phyloP scores from a whole-genome alignment of 257 asterid genomes.

The Solanum sitiens region DNA sequence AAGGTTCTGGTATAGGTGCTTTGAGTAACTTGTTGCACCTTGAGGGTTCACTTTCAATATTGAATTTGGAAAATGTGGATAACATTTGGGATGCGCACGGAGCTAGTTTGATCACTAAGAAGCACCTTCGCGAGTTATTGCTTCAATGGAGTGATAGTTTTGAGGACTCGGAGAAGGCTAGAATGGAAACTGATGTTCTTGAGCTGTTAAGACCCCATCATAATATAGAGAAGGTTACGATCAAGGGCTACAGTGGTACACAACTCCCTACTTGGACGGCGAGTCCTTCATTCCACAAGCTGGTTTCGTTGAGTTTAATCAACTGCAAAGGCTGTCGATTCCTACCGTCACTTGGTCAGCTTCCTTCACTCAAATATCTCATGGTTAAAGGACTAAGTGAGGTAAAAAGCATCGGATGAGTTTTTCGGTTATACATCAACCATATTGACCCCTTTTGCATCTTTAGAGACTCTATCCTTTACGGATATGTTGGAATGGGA shows the following conservation, averaged over 20 bases:
- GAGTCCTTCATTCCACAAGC: slow-evolving; percentile 23
- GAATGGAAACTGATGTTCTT: slow-evolving; percentile 21
- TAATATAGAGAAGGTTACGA: slow-evolving; percentile 14
- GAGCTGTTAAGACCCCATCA: slow-evolving; percentile 38
- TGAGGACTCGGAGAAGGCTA: slow-evolving; percentile 17
- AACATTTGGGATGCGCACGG: slow-evolving; percentile 32
- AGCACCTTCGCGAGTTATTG: slow-evolving; percentile 1
- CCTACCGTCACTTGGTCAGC: slow-evolving; percentile 32
- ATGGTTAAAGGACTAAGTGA: slow-evolving; percentile 20
- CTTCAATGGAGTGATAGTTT: slow-evolving; percentile 24
- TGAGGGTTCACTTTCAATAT: slow-evolving; percentile 25
- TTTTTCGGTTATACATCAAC: slow-evolving; percentile 25
- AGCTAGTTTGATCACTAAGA: slow-evolving; percentile 28
- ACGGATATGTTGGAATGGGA: slow-evolving; percentile 34
- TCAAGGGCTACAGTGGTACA: slow-evolving; percentile 23
- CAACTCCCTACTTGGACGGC: slow-evolving; percentile 31
- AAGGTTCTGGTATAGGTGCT: slow-evolving; percentile 16
- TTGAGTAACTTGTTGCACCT: slow-evolving; percentile 31
- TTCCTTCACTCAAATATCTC: slow-evolving; percentile 28
- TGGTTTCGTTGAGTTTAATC: slow-evolving; percentile 22
- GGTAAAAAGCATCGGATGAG: slow-evolving; percentile 25
- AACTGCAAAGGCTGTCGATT: slow-evolving; percentile 26
- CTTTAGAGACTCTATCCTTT: slow-evolving; percentile 27
- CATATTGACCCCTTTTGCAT: slow-evolving; percentile 17
- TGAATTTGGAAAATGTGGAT: slow-evolving; percentile 26